Base-by-base conservation (phyloP, 768 basidiomycete genomes). In the Naematelia encephala region DNA sequence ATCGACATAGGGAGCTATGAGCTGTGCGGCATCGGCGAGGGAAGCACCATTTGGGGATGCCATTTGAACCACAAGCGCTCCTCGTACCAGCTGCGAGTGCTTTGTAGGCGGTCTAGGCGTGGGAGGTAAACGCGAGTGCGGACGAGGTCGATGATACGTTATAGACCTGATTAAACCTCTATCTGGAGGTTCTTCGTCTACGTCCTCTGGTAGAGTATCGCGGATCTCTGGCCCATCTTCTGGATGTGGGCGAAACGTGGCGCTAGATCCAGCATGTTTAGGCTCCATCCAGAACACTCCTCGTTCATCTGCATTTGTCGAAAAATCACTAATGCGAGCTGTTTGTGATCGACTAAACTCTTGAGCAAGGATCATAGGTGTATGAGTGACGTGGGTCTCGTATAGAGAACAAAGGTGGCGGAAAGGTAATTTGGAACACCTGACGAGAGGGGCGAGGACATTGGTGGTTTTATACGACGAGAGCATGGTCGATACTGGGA, bases 341-440 rank as follows among this genome's bases (percentile, higher is more conserved):
- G 67, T 73, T 45, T 78, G 71, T 2, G 80, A 80, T 23, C 81
- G 73, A 1, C 78, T 78, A 66, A 81, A 82, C 63, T 82, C 80
- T 26, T 75, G 66, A 1, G 80, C 80, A 1, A 80, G 75, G 14
- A 80, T 81, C 81, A 82, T 81, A 1, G 81, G 81, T n/a, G 81
- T 80, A 57, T 78, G 72, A 1, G 80, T 81, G 55, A 82, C 78
- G 56, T 80, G 81, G 3, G 73, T 75, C 26, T 80, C 75, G 67
- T 81, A 81, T 44, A 75, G 68, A 0, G 80, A 78, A 5, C 78
- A 75, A 2, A 81, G 72, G 44, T 79, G 76, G 11, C 81, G 70
- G 67, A 81, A 82, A 1, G 80, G 78, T 0, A 82, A 70, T 61
- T 81, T 81, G 45, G 77, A 78, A 63, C 80, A 81, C 34, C 81